Evolutionary conservation across 2,329 filamentous ascomycete species (phyloP), one percentile per base, ranked within the genome.

Genomic region (Nemania sp.): DNA sequence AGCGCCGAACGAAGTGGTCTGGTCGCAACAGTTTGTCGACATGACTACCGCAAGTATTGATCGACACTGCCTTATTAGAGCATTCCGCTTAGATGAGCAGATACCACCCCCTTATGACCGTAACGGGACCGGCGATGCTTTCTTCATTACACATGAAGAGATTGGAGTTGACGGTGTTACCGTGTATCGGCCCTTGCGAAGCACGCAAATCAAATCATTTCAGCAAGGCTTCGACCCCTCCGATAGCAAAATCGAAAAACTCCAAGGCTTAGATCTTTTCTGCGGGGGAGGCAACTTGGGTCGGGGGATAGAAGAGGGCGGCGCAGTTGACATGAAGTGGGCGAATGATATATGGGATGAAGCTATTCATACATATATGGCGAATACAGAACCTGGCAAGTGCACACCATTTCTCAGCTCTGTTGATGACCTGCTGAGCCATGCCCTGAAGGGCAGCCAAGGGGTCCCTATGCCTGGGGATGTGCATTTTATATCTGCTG

Each of bases 241-340:
- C 62, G 1, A 34, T 60, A 5, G 57, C 66, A 42, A 71, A 58
- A 60, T 60, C 1, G 62, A 70, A 17, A 79, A 79, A 59, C 77
- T 90, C 9, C 78, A 77, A 5, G 89, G 87, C 0, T 75, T 94
- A 3, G 90, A 92, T 64, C 76, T 95, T 0, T 96, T 91, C 68
- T 91, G 88, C 65, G 91, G 91, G 0, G 88, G 89, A 17, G 91
- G 91, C 0, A 92, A 88, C 54, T 86, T 95, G 53, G 91, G 90
- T 5, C 81, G 89, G 32, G 91, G 90, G 0, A 77, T 96, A 0
- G 90, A 92, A 72, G 90, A 92, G 54, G 85, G 85, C 0, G 86
- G 87, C 0, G 86, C 80, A 0, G 80, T 92, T 0, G 72, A 86
- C 25, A 89, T 90, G 72, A 77, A 80, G 2, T 89, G 85, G 78